A percentile compares a stretch with the other conserved stretches of the same genome.
phyloP scores from a whole-genome alignment of 495 filamentous ascomycete species.

The Opeltia flavorubescens region DNA sequence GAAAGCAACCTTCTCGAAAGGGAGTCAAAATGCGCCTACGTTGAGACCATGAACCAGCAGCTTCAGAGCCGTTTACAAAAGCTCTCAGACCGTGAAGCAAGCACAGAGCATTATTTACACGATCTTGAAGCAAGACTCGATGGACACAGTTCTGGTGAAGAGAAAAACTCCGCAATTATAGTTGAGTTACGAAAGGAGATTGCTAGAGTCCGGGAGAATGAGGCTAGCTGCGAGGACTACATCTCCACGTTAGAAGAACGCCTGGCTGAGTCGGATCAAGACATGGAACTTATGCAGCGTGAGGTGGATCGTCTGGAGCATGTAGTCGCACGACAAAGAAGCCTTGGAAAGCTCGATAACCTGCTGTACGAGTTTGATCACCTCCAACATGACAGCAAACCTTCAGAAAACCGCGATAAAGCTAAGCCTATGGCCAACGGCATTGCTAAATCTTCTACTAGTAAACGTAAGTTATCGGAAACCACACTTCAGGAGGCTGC shows the following conservation, averaged over 20 bases:
- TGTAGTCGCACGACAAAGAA: conserved; percentile 88
- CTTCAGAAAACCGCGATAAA: conserved; percentile 17
- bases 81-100: conserved; percentile 73
- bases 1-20: conserved; percentile 83
- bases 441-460: conserved; percentile 1
- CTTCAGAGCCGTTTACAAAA: conserved; percentile 81
- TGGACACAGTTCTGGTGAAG: conserved; percentile 79
- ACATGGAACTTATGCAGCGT: conserved; percentile 89
- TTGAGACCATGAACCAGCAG: conserved; percentile 83
- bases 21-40: conserved; percentile 81
- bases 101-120: conserved; percentile 80
- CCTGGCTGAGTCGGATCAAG: conserved; percentile 89
- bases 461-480: background rate
- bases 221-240: conserved; percentile 82
- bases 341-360: conserved; percentile 85
- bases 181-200: conserved; percentile 85
- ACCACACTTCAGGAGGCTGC: conserved; percentile 33
- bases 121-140: conserved; percentile 83
- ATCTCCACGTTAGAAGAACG: conserved; percentile 95
- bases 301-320: conserved; percentile 90
- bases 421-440: conserved; percentile 13
- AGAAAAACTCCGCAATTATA: conserved; percentile 75
- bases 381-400: conserved; percentile 47
- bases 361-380: conserved; percentile 82
- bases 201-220: conserved; percentile 75